These are phyloP conservation scores for Arthrinium phaeospermum DNA, from an alignment of 2,329 filamentous ascomycete species.

Conservation along the genomic window DNA sequence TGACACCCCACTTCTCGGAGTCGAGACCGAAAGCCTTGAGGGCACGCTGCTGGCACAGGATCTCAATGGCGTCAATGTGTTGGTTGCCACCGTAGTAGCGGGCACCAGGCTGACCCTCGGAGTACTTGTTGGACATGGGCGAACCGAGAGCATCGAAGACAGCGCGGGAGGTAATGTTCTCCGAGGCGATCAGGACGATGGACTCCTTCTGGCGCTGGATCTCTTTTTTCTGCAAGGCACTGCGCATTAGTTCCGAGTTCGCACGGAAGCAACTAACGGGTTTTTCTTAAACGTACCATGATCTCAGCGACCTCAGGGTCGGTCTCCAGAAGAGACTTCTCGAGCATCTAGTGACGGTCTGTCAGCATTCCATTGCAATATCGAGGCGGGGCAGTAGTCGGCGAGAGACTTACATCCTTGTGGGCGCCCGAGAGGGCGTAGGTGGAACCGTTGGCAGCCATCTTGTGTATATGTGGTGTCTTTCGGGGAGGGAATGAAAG, in stretches of 20 bases:
- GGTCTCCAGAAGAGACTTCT: conserved; percentile 88
- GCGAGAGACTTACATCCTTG: conserved; percentile 38
- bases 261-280: not conserved
- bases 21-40: conserved; percentile 90
- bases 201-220: conserved; percentile 97
- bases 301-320: conserved; percentile 96
- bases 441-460: conserved; percentile 38
- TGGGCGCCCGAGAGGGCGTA: conserved; percentile 44
- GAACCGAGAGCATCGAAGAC: conserved; percentile 97
- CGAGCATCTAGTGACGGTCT: conserved; percentile 74
- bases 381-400: conserved; percentile 12
- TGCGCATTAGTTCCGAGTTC: conserved; percentile 37
- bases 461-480: conserved; percentile 28
- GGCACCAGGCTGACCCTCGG: conserved; percentile 95
- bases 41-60: conserved; percentile 91
- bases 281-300: conserved; percentile 70
- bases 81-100: conserved; percentile 99
- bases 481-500: not conserved
- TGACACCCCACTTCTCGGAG: conserved; percentile 93
- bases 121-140: conserved; percentile 99
- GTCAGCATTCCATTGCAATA: conserved; percentile 36
- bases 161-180: conserved; percentile 98
- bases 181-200: conserved; percentile 97
- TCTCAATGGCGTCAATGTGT: conserved; percentile 96
- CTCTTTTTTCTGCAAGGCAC: conserved; percentile 73